Evolutionary conservation across 2,329 filamentous ascomycete species (phyloP).

Genomic region (Colletotrichum sp.): DNA sequence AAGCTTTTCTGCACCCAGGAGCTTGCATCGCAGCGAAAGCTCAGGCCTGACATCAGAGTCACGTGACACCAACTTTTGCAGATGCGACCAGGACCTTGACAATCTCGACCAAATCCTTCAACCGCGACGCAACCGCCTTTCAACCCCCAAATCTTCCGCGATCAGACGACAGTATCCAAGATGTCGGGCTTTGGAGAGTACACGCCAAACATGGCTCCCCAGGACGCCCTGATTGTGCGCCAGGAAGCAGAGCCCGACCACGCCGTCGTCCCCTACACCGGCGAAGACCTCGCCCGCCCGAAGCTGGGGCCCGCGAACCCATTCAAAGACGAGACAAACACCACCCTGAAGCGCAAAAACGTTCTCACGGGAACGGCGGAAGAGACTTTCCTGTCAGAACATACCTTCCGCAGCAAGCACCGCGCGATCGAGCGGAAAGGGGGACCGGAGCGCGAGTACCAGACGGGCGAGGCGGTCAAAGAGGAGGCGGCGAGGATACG

Average conservation of each 20-base stretch:
- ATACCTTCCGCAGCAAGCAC: slow-evolving; percentile 87
- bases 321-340: slow-evolving; percentile 67
- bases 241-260: slow-evolving; percentile 61
- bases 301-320: slow-evolving; percentile 75
- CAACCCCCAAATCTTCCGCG: slow-evolving; percentile 1
- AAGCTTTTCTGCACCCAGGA: not conserved
- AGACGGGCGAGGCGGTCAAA: slow-evolving; percentile 65
- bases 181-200: slow-evolving; percentile 70
- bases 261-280: slow-evolving; percentile 69
- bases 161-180: slow-evolving; percentile 20
- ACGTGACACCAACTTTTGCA: slow-evolving; percentile 16
- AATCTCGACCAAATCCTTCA: not conserved
- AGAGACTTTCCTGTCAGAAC: slow-evolving; percentile 88
- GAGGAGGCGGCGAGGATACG: slow-evolving; percentile 72
- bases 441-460: slow-evolving; percentile 60
- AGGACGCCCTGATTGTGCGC: slow-evolving; percentile 67
- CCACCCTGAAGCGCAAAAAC: slow-evolving; percentile 75
- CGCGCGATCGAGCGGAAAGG: slow-evolving; percentile 77
- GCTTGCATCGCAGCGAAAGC: not conserved
- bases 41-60: slow-evolving; percentile 17
- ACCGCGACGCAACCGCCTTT: slow-evolving; percentile 9
- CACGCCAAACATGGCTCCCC: slow-evolving; percentile 69
- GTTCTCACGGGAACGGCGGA: slow-evolving; percentile 85
- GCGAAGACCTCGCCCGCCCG: slow-evolving; percentile 72
- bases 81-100: not conserved